phyloP scores from a whole-genome alignment of 768 basidiomycete genomes.

The Rhodotorula diobovata region DNA sequence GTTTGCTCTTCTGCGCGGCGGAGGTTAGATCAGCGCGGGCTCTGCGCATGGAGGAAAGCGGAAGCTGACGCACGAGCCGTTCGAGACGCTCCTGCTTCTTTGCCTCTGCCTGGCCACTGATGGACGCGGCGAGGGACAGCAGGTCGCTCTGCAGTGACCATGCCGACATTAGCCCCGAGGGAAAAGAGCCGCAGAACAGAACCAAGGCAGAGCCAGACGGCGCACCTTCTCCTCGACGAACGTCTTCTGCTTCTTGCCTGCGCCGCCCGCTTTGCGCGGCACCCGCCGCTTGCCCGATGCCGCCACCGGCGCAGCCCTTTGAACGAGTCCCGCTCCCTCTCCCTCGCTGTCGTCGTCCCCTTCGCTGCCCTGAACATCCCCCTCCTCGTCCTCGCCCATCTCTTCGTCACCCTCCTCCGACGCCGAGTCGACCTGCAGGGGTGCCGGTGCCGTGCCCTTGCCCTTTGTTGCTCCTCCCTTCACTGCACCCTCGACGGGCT shows the following conservation, averaged over 20 bases:
- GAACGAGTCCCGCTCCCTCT: too few species aligned
- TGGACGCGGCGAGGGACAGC: conserved; percentile 11
- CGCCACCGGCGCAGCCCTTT: neutral
- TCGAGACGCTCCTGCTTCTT: conserved; percentile 5
- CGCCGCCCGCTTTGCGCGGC: conserved; percentile 13
- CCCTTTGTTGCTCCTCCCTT: too few species aligned
- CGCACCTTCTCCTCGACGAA: conserved; percentile 33
- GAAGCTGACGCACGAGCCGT: neutral
- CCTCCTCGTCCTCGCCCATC: neutral
- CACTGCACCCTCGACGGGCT: too few species aligned
- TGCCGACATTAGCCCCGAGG: neutral
- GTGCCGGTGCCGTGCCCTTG: neutral
- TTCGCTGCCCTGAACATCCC: too few species aligned
- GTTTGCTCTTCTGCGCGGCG: conserved; percentile 3
- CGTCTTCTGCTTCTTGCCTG: conserved; percentile 22
- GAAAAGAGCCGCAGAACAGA: neutral
- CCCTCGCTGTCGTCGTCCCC: neutral
- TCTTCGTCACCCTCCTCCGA: too few species aligned
- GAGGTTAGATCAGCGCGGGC: neutral
- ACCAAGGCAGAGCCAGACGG: neutral
- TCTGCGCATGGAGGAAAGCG: too few species aligned
- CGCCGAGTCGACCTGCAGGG: neutral
- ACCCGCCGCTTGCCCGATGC: neutral
- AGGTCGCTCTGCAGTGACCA: conserved; percentile 21
- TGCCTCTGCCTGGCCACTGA: conserved; percentile 12